Evolutionary conservation across 495 filamentous ascomycete genomes (phyloP).

Genomic region (Cairneyella variabilis): DNA sequence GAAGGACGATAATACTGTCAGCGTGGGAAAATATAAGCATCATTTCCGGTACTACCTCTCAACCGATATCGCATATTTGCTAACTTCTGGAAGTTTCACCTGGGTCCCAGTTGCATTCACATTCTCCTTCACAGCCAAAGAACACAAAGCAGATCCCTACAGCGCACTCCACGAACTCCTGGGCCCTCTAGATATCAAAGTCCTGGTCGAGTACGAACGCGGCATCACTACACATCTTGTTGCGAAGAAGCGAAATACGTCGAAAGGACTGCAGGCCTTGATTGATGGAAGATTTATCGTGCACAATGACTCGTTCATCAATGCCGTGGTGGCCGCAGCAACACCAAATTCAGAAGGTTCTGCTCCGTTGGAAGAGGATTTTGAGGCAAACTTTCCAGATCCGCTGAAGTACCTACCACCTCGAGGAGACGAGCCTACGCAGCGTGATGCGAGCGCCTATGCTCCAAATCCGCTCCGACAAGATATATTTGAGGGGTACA

Average conservation of each 20-base stretch:
- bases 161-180: constrained; percentile 59
- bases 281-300: constrained; percentile 82
- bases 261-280: constrained; percentile 82
- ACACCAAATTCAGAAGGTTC: constrained; percentile 51
- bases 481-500: constrained; percentile 80
- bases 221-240: constrained; percentile 82
- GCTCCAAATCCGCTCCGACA: constrained; percentile 60
- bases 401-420: constrained; percentile 66
- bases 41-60: constrained; percentile 39
- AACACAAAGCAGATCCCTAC: constrained; percentile 66
- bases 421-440: constrained; percentile 66
- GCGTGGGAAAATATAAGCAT: constrained; percentile 60
- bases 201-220: constrained; percentile 63
- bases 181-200: constrained; percentile 84
- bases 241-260: constrained; percentile 82
- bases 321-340: constrained; percentile 68
- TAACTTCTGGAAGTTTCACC: constrained; percentile 43
- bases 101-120: constrained; percentile 81
- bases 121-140: constrained; percentile 75
- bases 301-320: constrained; percentile 62
- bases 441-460: constrained; percentile 60
- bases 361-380: constrained; percentile 77
- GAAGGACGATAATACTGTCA: constrained; percentile 57
- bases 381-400: constrained; percentile 77
- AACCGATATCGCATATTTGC: background rate